Evolutionary conservation across 2,329 filamentous ascomycete genomes (phyloP).

Genomic region (Orbilia oligospora): DNA sequence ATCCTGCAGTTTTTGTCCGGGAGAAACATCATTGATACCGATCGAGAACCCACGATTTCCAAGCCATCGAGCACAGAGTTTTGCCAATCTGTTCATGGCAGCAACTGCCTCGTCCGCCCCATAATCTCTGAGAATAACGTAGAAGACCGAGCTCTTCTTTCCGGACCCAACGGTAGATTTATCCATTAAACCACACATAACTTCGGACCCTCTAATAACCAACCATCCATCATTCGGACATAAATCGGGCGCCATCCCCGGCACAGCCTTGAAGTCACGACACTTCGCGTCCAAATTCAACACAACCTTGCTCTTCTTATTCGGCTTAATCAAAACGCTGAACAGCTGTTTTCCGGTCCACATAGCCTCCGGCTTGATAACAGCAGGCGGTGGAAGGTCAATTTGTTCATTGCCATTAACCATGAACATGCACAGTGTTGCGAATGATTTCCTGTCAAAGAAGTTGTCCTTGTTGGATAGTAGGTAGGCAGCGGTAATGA

Average conservation of each 20-base stretch:
- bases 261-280: conserved; percentile 79
- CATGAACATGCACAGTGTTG: conserved; percentile 94
- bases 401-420: conserved; percentile 82
- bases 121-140: conserved; percentile 94
- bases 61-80: conserved; percentile 87
- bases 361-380: conserved; percentile 85
- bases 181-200: conserved; percentile 98
- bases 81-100: conserved; percentile 94
- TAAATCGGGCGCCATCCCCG: conserved; percentile 76
- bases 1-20: conserved; percentile 77
- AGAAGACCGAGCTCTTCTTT: conserved; percentile 98
- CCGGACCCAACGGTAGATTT: conserved; percentile 97
- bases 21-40: conserved; percentile 93
- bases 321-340: conserved; percentile 90
- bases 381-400: conserved; percentile 87
- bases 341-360: conserved; percentile 99
- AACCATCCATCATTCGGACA: conserved; percentile 91
- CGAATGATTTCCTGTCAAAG: conserved; percentile 88
- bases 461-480: conserved; percentile 94
- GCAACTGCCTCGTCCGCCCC: conserved; percentile 88
- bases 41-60: conserved; percentile 96
- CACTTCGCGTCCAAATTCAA: conserved; percentile 96
- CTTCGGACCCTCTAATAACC: conserved; percentile 93
- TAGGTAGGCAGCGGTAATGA: conserved; percentile 94
- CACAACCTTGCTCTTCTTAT: conserved; percentile 82